Base-by-base conservation (phyloP, 441 rosid genomes). In the Capsella rubella region DNA sequence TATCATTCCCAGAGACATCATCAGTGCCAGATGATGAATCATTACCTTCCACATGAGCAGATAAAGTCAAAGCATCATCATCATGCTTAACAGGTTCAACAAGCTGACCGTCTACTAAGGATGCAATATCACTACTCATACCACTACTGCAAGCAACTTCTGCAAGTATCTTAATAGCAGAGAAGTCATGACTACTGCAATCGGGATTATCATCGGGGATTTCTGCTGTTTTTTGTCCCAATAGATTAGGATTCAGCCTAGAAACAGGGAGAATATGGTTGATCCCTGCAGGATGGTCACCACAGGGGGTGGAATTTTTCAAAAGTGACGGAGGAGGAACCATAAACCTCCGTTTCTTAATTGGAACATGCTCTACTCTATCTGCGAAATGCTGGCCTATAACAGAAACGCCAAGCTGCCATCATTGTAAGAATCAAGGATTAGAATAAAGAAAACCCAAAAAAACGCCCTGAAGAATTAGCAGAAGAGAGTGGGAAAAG, bases 141-240 rank as follows among this genome's bases (percentile, higher is more conserved):
- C 64, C 65, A 65, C 73, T 74, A 73, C 59, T 67, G 74, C 91
- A 85, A 45, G 87, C 89, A 32, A 77, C 93, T 50, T 80, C 81
- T 25, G 93, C 93, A 76, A 88, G 90, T 52, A 88, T 82, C 67
- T 74, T 84, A 50, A 86, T 84, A 55, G 88, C 89, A 54, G 89
- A 87, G 73, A 87, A 87, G 69, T 86, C 88, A 11, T 78, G 78
- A n/a, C 69, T 49, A 4, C 15, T 49, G 56, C 31, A 61, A 72
- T 69, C 82, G 50, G 50, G 61, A 27, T 59, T 78, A 39, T 37
- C 71, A 62, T 58, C 37, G 15, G 5, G 8, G 64, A 29, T 18
- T n/a, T 55, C 13, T n/a, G 15, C 39, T 31, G 40, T 3, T 31
- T 31, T 55, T 21, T 10, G 40, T 31, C 21, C 54, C n/a, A 43